Evolutionary conservation across 352 stramenopile species (phyloP).

Genomic region (Phytopythium oedochilum): DNA sequence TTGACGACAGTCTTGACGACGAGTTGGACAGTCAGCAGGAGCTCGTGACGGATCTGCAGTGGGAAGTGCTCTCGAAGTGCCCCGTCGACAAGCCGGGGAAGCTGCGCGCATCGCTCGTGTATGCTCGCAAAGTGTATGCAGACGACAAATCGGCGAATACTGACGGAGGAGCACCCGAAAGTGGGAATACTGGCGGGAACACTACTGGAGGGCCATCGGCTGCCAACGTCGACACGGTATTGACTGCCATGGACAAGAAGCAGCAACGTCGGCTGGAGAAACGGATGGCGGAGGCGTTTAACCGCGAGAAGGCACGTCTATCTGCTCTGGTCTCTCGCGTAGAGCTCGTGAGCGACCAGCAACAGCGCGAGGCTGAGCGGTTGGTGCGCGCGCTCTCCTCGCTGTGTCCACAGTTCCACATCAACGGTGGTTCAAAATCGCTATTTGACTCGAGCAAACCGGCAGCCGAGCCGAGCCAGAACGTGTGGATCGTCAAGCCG

Average conservation of each 20-base stretch:
- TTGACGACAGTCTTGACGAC: conserved; percentile 66
- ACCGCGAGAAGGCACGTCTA: conserved; percentile 51
- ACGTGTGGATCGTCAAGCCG: conserved; percentile 95
- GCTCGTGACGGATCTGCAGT: conserved; percentile 71
- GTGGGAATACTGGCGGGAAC: background rate
- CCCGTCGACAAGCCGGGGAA: conserved; percentile 34
- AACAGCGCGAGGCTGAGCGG: conserved; percentile 22
- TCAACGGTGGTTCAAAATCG: conserved; percentile 54
- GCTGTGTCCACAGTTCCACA: conserved; percentile 64
- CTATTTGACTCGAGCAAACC: conserved; percentile 9
- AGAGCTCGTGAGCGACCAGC: conserved; percentile 17
- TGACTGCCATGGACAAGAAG: conserved; percentile 52
- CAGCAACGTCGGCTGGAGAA: conserved; percentile 35
- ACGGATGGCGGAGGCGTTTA: conserved; percentile 33
- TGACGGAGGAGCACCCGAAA: conserved; percentile 5
- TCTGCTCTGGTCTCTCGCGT: conserved; percentile 39
- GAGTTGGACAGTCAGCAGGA: conserved; percentile 26
- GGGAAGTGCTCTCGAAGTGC: conserved; percentile 59
- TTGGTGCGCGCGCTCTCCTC: conserved; percentile 27
- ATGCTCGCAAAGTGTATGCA: conserved; percentile 40
- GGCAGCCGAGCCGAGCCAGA: conserved; percentile 33
- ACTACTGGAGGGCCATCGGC: background rate
- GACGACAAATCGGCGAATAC: conserved; percentile 26
- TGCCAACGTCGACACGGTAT: conserved; percentile 27
- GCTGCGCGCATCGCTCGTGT: conserved; percentile 47